These are phyloP conservation scores for Cyphellophora europaea DNA, from an alignment of 2,329 filamentous ascomycete genomes.

Conservation along the genomic window DNA sequence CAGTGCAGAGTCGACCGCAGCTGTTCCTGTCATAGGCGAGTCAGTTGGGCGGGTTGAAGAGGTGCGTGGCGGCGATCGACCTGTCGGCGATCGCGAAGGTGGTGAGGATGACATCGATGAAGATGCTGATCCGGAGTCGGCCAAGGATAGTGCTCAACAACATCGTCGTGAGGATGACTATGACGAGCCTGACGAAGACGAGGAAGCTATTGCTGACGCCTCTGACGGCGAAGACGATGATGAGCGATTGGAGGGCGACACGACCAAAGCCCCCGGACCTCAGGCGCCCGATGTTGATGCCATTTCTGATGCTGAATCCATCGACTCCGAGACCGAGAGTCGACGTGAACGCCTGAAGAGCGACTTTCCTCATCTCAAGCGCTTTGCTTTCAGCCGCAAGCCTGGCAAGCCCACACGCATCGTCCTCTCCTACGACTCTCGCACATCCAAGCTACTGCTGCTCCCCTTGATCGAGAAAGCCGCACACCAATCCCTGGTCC, in stretches of 20 bases:
- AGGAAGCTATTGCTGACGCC: slow-evolving; percentile 55
- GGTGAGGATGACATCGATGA: slow-evolving; percentile 55
- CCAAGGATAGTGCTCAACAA: slow-evolving; percentile 47
- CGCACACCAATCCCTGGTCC: slow-evolving; percentile 69
- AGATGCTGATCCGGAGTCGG: slow-evolving; percentile 69
- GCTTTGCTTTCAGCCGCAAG: slow-evolving; percentile 71
- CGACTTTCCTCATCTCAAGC: slow-evolving; percentile 56
- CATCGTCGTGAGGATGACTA: slow-evolving; percentile 64
- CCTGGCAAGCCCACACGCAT: slow-evolving; percentile 68
- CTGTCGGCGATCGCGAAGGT: slow-evolving; percentile 35
- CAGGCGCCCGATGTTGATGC: not conserved
- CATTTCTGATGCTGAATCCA: not conserved
- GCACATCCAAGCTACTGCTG: slow-evolving; percentile 84
- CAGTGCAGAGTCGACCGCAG: slow-evolving; percentile 49
- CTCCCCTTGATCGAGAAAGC: slow-evolving; percentile 80
- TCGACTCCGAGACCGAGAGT: slow-evolving; percentile 33
- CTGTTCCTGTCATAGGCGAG: slow-evolving; percentile 67
- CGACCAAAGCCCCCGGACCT: slow-evolving; percentile 4
- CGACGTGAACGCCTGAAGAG: slow-evolving; percentile 58
- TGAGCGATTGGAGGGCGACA: slow-evolving; percentile 15
- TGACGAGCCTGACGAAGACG: slow-evolving; percentile 85
- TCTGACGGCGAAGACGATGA: slow-evolving; percentile 34
- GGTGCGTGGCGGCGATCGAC: slow-evolving; percentile 34
- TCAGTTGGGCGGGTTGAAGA: slow-evolving; percentile 49
- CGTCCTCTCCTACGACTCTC: slow-evolving; percentile 70